Conservation (phyloP, 495 filamentous ascomycete genomes). For the Paragyromitra xinjiangensis region DNA sequence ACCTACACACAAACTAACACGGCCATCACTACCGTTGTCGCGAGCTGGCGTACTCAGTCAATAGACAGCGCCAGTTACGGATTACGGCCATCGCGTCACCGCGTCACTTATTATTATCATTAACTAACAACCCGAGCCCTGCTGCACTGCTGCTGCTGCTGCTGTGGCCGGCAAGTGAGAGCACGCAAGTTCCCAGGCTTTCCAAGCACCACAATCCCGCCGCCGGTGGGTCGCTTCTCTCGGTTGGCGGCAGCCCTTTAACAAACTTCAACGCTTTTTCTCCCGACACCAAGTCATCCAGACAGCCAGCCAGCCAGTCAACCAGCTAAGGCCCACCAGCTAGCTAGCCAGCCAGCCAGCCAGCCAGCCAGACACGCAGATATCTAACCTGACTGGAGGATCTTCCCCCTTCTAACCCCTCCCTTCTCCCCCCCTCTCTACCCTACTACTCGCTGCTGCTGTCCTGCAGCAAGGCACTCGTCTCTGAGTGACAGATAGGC, state of each 20-base stretch:
- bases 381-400: constrained; percentile 40
- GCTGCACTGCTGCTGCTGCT: background rate
- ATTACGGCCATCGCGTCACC: constrained; percentile 24
- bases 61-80: constrained; percentile 14
- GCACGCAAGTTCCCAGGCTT: constrained; percentile 35
- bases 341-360: background rate
- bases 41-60: background rate
- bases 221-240: constrained; percentile 43
- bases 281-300: constrained; percentile 27
- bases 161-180: constrained; percentile 28
- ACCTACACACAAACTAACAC: background rate
- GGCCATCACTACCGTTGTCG: background rate
- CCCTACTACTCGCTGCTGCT: constrained; percentile 17
- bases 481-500: constrained; percentile 29
- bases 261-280: constrained; percentile 44
- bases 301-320: constrained; percentile 14
- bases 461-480: constrained; percentile 40
- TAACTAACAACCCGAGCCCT: constrained; percentile 22
- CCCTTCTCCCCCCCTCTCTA: constrained; percentile 3
- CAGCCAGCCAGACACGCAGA: constrained; percentile 29
- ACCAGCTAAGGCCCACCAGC: constrained; percentile 9
- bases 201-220: constrained; percentile 27
- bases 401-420: constrained; percentile 33
- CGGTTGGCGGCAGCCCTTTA: constrained; percentile 35
- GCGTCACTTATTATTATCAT: constrained; percentile 33